Evolutionary conservation across 164 flowering plant species (phyloP), one percentile per base, ranked within the genome.

Genomic region (Annona cherimola): DNA sequence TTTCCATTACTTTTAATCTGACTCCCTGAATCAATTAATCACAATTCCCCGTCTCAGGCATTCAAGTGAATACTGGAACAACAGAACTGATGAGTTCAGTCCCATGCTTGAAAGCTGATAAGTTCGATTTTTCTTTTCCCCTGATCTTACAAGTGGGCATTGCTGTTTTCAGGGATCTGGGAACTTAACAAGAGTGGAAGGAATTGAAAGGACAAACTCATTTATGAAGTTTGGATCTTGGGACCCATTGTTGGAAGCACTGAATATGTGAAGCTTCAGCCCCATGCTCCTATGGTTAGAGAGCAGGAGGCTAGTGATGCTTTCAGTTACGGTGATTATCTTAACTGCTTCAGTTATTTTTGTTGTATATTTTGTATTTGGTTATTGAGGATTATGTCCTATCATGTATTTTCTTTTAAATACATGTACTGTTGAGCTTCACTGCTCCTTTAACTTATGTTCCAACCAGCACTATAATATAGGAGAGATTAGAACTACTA

Each of bases 141-240:
- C 3, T 63, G 67, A 39, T 4, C 69, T 72, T 8, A 67, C 54
- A 40, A 57, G 1, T 7, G 4, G 12, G 45, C 39, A 43, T 69
- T 43, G 45, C 50, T 79, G 68, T 67, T 57, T 81, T 79, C 86
- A 86, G 89, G 73, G 45, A 60, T 1, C 76, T 40, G 81, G 79
- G 68, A 88, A 84, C 67, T 54, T 54, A 9, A 83, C 88, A 40
- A 54, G 63, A 43, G 79, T 69, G 42, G 76, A 83, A 75, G 74
- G 42, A 41, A 41, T 79, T 45, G 72, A 78, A 71, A 80, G 69
- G 67, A 78, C 67, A 69, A 66, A 74, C 16, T 74, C 84, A 60
- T 35, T 44, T 42, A 61, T 71, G 55, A 81, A 79, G 74, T 74
- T 45, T 55, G 79, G 83, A 45, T 74, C 76, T 41, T 82, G 82